phyloP scores from a whole-genome alignment of 805 yeast species.

The Kodamaea fukazawae region DNA sequence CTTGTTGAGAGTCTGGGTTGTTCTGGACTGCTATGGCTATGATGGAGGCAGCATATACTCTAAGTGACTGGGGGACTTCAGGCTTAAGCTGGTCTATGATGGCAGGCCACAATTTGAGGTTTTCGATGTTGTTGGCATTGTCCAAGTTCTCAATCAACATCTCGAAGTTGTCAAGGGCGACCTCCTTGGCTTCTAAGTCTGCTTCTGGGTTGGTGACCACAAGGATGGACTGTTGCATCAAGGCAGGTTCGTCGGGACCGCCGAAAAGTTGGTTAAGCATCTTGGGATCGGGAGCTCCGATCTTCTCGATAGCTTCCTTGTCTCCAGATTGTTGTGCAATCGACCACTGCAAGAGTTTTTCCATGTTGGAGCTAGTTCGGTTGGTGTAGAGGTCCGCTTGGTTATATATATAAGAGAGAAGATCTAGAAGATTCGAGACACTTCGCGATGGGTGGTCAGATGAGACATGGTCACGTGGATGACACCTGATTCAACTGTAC shows the following conservation, averaged over 20 bases:
- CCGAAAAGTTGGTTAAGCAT: slow-evolving; percentile 72
- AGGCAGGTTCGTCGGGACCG: slow-evolving; percentile 81
- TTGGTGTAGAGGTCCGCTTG: too few relatives aligned
- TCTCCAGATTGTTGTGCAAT: slow-evolving; percentile 73
- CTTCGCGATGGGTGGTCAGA: too few relatives aligned
- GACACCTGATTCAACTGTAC: too few relatives aligned
- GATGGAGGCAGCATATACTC: slow-evolving; percentile 63
- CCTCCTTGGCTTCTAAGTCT: slow-evolving; percentile 58
- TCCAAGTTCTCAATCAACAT: slow-evolving; percentile 91
- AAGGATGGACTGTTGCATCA: slow-evolving; percentile 75
- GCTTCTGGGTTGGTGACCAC: slow-evolving; percentile 59
- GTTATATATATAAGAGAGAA: too few relatives aligned
- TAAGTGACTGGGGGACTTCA: slow-evolving; percentile 37
- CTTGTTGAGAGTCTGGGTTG: slow-evolving; percentile 72
- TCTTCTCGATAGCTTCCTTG: slow-evolving; percentile 58
- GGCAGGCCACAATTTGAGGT: slow-evolving; percentile 75
- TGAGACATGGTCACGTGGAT: too few relatives aligned
- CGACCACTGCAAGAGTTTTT: slow-evolving; percentile 90
- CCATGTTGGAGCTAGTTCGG: slow-evolving; percentile 49
- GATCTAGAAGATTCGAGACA: too few relatives aligned
- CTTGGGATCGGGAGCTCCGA: slow-evolving; percentile 78
- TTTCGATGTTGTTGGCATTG: slow-evolving; percentile 90
- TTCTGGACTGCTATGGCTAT: slow-evolving; percentile 93
- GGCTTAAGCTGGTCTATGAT: slow-evolving; percentile 53
- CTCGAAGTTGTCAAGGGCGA: slow-evolving; percentile 87